Evolutionary conservation across 208 protist genomes (phyloP), one percentile per base, ranked within the genome.

Genomic region (Strigomonas culicis): DNA sequence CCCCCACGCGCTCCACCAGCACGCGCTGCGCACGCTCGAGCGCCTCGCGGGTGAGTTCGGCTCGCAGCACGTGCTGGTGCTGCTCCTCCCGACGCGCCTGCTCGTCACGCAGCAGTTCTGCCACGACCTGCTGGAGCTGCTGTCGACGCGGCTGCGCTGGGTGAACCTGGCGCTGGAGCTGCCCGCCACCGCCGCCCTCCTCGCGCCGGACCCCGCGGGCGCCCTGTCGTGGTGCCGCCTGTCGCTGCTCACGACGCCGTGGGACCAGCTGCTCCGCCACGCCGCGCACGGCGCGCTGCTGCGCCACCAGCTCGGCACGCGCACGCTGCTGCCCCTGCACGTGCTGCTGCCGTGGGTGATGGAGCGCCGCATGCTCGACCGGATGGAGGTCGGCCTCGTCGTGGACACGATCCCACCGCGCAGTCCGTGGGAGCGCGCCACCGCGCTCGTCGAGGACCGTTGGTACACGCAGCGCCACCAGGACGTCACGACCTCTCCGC

Each of bases 61-160:
- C 11, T 52, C 71, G 10, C 49, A 65, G 28, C 21, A 79, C 27
- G 70, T 77, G 4, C 52, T 84, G 8, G 62, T 79, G 15, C 55
- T 88, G 36, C 52, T 84, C 31, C 64, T 88, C 41, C 81, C 81
- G n/a, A 84, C 81, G 34, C 74, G 78, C 1, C 50, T 88, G 21
- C 66, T 88, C n/a, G 77, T 88, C 0, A 77, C 75, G 6, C 81
- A 88, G 70, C 43, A 63, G 32, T 81, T 81, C 32, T 77, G 77
- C 19, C 61, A 82, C n/a, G 51, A 64, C 4, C 53, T 88, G 8
- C 66, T 68, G 11, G 53, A 27, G 24, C 21, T 66, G 41, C 61
- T 77, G 7, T n/a, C n/a, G n/a, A 49, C 56, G 39, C 66, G 60
- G 11, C 30, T 49, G 49, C 57, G 66, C 10, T 75, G 62, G 49